phyloP scores from a whole-genome alignment of 1,139 yeast species.

The Oligophagozyma castellii region DNA sequence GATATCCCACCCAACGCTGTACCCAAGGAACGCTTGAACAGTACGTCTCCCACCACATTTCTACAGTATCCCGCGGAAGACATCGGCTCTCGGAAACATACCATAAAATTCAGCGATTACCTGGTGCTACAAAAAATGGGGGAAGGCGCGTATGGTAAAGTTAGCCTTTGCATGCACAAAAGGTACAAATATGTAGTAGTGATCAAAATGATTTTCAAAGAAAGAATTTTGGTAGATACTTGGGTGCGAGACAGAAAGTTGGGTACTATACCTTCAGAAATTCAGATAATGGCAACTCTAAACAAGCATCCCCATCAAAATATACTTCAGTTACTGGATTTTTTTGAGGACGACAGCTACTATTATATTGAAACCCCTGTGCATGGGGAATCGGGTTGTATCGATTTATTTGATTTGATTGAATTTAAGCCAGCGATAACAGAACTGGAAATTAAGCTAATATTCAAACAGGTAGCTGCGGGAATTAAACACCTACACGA shows the following conservation, averaged over 20 bases:
- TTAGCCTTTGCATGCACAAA: constrained; percentile 59
- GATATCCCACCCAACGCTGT: too few relatives aligned
- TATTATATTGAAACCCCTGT: constrained; percentile 86
- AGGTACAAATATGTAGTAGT: constrained; percentile 48
- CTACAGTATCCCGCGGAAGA: constrained; percentile 8
- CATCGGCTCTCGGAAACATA: constrained; percentile 48
- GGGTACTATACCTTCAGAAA: constrained; percentile 89
- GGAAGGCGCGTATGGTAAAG: constrained; percentile 93
- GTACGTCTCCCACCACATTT: constrained; percentile 4
- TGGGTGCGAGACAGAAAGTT: constrained; percentile 86
- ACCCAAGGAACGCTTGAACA: constrained; percentile 1
- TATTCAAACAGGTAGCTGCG: constrained; percentile 66
- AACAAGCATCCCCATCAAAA: constrained; percentile 69
- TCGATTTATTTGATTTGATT: constrained; percentile 82
- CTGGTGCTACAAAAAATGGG: constrained; percentile 65
- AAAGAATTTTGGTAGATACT: constrained; percentile 81
- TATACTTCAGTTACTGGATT: constrained; percentile 69
- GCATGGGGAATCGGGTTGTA: constrained; percentile 83
- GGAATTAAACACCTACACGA: constrained; percentile 73
- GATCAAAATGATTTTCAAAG: constrained; percentile 78
- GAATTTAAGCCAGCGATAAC: constrained; percentile 72
- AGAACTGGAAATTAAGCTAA: constrained; percentile 61
- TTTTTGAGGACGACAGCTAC: constrained; percentile 77
- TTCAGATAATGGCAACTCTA: constrained; percentile 73
- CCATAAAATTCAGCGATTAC: constrained; percentile 59